A percentile compares a stretch with the other conserved stretches of the same genome.
These are phyloP conservation scores for Peronospora farinosa DNA, from an alignment of 352 stramenopile genomes.

Conservation along the genomic window DNA sequence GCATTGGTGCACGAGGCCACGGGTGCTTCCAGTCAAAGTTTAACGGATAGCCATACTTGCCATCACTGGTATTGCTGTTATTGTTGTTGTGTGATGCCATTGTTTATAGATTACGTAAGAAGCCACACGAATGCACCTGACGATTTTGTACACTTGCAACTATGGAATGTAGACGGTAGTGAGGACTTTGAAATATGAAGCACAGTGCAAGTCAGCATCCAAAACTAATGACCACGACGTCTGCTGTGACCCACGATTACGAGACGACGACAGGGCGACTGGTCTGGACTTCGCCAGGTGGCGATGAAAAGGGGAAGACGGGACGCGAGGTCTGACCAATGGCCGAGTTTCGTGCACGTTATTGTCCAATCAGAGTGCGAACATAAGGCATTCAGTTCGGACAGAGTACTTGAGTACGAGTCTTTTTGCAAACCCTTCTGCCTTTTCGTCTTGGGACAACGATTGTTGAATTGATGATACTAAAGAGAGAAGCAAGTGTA, in stretches of 20 bases:
- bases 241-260: slow-evolving; percentile 17
- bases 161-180: slow-evolving; percentile 8
- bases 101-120: not conserved
- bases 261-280: slow-evolving; percentile 24
- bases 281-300: slow-evolving; percentile 21
- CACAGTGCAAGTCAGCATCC: not conserved
- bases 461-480: slow-evolving; percentile 30
- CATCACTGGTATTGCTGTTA: slow-evolving; percentile 4
- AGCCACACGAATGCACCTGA: not conserved
- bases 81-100: slow-evolving; percentile 9
- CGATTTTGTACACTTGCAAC: not conserved
- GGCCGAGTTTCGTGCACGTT: slow-evolving; percentile 1
- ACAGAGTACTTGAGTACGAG: not conserved
- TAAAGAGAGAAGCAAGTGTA: no score
- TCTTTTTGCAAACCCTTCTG: slow-evolving; percentile 8
- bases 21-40: slow-evolving; percentile 85
- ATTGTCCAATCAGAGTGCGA: slow-evolving; percentile 8
- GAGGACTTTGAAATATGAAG: slow-evolving; percentile 28
- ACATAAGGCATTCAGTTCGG: slow-evolving; percentile 25
- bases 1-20: slow-evolving; percentile 65
- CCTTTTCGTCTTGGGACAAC: slow-evolving; percentile 14
- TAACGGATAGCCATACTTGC: slow-evolving; percentile 65
- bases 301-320: slow-evolving; percentile 10
- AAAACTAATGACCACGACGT: not conserved
- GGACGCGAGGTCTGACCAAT: slow-evolving; percentile 8